Conservation (phyloP, 768 basidiomycete species). For the Trametes gibbosa region DNA sequence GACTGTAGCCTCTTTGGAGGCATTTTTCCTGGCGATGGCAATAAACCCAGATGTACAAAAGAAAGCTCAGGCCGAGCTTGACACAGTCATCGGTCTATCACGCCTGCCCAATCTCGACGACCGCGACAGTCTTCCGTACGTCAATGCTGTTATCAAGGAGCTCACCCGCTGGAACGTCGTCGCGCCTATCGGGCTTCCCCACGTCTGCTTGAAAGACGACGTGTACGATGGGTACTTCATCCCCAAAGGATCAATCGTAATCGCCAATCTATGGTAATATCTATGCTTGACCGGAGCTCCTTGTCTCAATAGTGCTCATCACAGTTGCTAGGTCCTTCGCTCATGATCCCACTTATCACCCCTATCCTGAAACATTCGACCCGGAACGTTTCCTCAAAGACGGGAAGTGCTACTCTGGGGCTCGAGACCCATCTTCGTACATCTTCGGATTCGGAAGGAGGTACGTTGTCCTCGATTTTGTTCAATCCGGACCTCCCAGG, state of each 20-base stretch:
- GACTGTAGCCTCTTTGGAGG: neutral
- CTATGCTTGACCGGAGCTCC: too few species aligned
- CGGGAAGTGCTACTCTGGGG: conserved; percentile 1
- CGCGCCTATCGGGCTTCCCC: neutral
- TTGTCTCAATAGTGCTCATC: neutral
- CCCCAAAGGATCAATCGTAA: conserved; percentile 21
- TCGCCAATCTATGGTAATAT: conserved; percentile 12
- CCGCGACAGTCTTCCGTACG: neutral
- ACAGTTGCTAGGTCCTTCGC: conserved; percentile 12
- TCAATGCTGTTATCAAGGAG: conserved; percentile 1
- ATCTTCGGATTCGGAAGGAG: conserved; percentile 1
- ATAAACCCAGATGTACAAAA: conserved; percentile 7
- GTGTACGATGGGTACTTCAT: conserved; percentile 24
- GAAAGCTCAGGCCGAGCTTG: conserved; percentile 9
- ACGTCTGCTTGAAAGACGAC: conserved; percentile 17
- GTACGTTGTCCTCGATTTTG: neutral
- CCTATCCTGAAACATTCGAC: conserved; percentile 43
- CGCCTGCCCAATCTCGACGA: conserved; percentile 5
- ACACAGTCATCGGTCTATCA: neutral
- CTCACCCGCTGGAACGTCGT: neutral
- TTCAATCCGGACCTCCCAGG: too few species aligned
- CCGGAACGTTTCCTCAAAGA: conserved; percentile 45
- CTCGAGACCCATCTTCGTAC: conserved; percentile 4
- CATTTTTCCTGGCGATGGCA: conserved; percentile 11
- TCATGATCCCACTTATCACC: conserved; percentile 31